Base-by-base conservation (phyloP, 257 asterid genomes). In the Paulownia fortunei region DNA sequence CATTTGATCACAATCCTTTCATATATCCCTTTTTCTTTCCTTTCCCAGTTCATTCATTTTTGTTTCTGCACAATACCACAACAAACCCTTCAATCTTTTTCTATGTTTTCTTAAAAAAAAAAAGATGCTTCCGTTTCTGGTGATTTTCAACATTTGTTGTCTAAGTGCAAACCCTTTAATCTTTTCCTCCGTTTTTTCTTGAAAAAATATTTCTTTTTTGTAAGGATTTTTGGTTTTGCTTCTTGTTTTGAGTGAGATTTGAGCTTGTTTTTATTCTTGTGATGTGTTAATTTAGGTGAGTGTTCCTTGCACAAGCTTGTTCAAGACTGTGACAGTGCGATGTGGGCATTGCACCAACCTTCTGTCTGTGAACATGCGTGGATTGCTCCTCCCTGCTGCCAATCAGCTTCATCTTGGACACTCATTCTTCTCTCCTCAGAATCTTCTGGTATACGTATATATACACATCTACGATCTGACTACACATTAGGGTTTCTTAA, bases 281-380 rank as follows among this genome's bases (percentile, higher is more conserved):
- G 0, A 0, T 55, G 15, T 23, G 11, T 42, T 42, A 5, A 18
- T 36, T 36, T 8, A 96, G 99, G 99, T 96, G 87, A 86, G 95
- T 59, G 99, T 96, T 46, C 99, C 99, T 52, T 85, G 97, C 90
- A 85, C 97, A 3, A 93, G 98, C 84, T 79, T 93, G 88, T 96
- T 90, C 97, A 96, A 92, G 90, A 93, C 92, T 5, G 99, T 96
- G 16, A 90, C 99, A 0, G 99, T 96, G 39, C 79, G 99, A 66
- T 96, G 99, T 36, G 99, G 99, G 27, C 98, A 96, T 85, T 96
- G 99, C 97, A 84, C 98, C 81, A 96, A 92, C 72, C 98, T 96
- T 72, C 87, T 96, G 39, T 93, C 99, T 30, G 98, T 92, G 47
- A 91, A 96, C 92, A 89, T 92, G 98, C 92, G 97, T 11, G 89